Evolutionary conservation across 1,284 basidiomycete genomes (phyloP).

Genomic region (Phenoliferia sp.): DNA sequence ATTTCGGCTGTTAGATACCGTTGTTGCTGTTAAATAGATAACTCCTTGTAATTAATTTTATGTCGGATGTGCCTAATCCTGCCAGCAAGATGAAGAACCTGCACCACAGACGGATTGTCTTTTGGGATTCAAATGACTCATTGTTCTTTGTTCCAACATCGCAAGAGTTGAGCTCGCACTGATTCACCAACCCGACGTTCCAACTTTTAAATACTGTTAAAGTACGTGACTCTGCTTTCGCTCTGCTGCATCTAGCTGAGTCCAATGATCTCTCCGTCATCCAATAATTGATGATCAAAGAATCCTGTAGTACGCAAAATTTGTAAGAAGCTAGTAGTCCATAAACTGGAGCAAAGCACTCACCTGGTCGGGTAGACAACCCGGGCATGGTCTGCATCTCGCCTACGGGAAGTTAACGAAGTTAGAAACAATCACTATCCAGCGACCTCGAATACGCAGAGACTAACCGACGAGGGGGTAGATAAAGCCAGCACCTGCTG

Average conservation of each 20-base stretch:
- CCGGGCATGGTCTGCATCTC: slow-evolving; percentile 99
- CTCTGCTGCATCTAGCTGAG: too few relatives aligned
- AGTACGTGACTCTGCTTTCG: too few relatives aligned
- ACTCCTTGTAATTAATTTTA: too few relatives aligned
- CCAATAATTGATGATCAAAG: slow-evolving; percentile 35
- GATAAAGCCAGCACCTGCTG: slow-evolving; percentile 91
- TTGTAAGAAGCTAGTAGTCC: not conserved
- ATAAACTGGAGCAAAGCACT: slow-evolving; percentile 17
- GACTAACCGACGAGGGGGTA: slow-evolving; percentile 67
- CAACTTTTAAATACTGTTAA: too few relatives aligned
- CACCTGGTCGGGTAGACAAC: slow-evolving; percentile 82
- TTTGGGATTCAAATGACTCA: too few relatives aligned
- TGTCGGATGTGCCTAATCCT: too few relatives aligned
- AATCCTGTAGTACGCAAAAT: too few relatives aligned
- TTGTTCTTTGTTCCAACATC: not conserved
- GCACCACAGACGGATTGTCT: too few relatives aligned
- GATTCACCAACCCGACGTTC: not conserved
- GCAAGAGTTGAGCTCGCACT: not conserved
- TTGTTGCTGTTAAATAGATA: too few relatives aligned
- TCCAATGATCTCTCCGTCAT: slow-evolving; percentile 44
- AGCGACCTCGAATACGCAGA: slow-evolving; percentile 3
- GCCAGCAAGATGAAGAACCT: too few relatives aligned
- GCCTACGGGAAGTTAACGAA: slow-evolving; percentile 7
- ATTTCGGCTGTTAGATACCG: too few relatives aligned
- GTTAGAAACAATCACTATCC: not conserved